Percentiles rank a stretch among this genome's conserved stretches.
Conservation (phyloP, 2,329 filamentous ascomycete genomes). For the Fusarium protoensiforme region DNA sequence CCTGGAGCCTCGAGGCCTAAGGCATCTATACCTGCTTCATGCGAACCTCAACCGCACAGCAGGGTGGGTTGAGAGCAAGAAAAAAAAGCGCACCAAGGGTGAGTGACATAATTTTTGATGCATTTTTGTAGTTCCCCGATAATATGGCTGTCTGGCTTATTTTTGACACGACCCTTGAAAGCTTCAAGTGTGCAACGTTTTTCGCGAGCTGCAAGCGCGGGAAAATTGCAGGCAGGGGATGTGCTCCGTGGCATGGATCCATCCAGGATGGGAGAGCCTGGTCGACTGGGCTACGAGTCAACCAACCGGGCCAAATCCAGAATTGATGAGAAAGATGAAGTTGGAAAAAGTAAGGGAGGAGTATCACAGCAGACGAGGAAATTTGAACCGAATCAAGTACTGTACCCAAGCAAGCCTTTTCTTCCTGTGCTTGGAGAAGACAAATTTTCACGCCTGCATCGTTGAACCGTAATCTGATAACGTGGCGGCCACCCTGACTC, state of each 20-base stretch:
- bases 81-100: background rate
- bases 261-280: background rate
- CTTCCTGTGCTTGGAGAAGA: background rate
- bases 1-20: conserved; percentile 1
- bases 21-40: conserved; percentile 17
- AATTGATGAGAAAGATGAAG: background rate
- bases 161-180: background rate
- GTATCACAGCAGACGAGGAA: background rate
- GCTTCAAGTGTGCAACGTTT: background rate
- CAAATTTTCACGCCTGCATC: background rate
- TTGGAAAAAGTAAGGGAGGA: background rate
- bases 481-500: conserved; percentile 3
- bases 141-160: background rate
- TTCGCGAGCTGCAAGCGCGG: background rate
- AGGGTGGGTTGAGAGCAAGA: background rate
- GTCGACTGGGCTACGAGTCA: background rate
- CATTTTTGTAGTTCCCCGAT: background rate
- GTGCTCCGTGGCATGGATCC: background rate
- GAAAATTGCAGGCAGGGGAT: conserved; percentile 2
- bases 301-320: background rate
- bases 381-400: background rate
- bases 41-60: conserved; percentile 14
- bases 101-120: background rate
- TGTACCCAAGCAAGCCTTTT: background rate
- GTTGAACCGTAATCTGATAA: background rate